Evolutionary conservation across 164 flowering plant genomes (phyloP).

Genomic region (Macadamia tetraphylla): DNA sequence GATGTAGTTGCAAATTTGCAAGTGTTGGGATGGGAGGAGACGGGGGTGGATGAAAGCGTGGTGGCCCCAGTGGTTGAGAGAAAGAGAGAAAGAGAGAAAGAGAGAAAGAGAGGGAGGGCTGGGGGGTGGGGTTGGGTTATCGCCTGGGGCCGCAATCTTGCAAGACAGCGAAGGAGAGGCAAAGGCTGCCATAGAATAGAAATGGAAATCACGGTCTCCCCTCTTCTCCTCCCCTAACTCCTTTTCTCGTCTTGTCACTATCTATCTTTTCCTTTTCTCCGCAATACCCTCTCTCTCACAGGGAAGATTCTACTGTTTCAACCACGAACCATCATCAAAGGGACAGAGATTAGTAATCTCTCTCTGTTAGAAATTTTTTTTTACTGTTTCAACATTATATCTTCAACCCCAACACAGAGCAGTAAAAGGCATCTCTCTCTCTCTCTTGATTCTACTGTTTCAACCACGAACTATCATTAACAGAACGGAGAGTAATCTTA

Average conservation of each 20-base stretch:
- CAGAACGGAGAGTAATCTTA: neutral
- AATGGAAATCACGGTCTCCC: conserved; percentile 24
- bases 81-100: neutral
- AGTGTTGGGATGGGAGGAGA: too few relatives aligned
- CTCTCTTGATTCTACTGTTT: neutral
- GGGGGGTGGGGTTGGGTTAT: too few relatives aligned
- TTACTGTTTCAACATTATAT: too few relatives aligned
- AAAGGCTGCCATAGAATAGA: conserved; percentile 28
- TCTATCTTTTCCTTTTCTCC: conserved; percentile 19
- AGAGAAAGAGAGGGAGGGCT: neutral
- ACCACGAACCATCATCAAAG: too few relatives aligned
- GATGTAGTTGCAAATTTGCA: too few relatives aligned
- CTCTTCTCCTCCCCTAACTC: neutral
- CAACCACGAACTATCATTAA: neutral
- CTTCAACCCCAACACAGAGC: too few relatives aligned
- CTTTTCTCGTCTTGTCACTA: conserved; percentile 27
- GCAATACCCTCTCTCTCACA: conserved; percentile 6
- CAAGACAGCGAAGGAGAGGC: neutral
- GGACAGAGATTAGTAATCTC: too few relatives aligned
- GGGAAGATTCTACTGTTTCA: too few relatives aligned
- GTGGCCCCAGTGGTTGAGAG: conserved; percentile 7
- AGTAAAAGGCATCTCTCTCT: neutral
- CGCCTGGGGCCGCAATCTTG: neutral
- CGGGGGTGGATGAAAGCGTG: conserved; percentile 3
- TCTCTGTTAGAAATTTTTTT: too few relatives aligned